Percentiles rank a stretch among this genome's conserved stretches.
phyloP scores from a whole-genome alignment of 495 filamentous ascomycete species.

The Podospora conica region DNA sequence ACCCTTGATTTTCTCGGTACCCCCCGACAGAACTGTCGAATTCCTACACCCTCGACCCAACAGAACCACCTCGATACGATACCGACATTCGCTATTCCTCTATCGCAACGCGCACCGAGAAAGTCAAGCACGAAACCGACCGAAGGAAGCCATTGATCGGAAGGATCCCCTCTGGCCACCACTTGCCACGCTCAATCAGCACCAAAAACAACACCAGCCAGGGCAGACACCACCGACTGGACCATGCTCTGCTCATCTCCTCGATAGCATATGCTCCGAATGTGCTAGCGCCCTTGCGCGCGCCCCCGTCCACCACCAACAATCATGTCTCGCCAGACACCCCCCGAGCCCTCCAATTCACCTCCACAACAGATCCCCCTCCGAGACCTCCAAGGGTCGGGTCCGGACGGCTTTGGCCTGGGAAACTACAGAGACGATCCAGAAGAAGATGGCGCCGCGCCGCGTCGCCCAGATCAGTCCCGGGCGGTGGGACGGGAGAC shows the following conservation, averaged over 20 bases:
- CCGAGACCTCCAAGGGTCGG: slow-evolving; percentile 65
- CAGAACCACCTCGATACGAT: neutral
- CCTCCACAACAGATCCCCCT: slow-evolving; percentile 73
- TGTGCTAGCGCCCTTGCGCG: slow-evolving; percentile 25
- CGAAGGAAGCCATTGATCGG: neutral
- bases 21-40: neutral
- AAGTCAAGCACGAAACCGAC: neutral
- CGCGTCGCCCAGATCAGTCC: slow-evolving; percentile 22
- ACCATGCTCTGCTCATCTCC: slow-evolving; percentile 1
- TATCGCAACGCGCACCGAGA: neutral
- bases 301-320: slow-evolving; percentile 4
- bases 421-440: slow-evolving; percentile 20
- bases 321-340: neutral
- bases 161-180: neutral
- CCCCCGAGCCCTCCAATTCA: slow-evolving; percentile 22
- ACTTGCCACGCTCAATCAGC: neutral
- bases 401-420: slow-evolving; percentile 41
- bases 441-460: slow-evolving; percentile 26
- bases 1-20: neutral
- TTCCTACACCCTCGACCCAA: neutral
- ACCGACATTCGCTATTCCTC: neutral
- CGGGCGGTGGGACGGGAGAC: slow-evolving; percentile 24
- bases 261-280: slow-evolving; percentile 12
- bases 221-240: neutral
- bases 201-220: neutral